Evolutionary conservation across 768 basidiomycete genomes (phyloP).

Genomic region (Lentinus tigrinus): DNA sequence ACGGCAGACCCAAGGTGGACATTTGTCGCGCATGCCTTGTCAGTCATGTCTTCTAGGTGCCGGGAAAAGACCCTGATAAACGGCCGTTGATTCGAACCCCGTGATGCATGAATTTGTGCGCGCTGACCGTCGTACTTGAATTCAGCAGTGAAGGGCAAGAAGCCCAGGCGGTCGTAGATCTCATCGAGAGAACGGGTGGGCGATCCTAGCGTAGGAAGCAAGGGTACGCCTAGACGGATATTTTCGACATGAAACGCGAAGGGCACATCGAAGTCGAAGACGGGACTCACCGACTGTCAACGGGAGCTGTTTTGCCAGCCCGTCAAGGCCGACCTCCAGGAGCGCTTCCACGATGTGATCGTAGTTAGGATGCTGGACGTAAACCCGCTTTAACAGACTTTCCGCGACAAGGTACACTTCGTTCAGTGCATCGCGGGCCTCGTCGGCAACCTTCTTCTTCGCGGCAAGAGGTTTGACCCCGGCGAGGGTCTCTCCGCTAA

Average conservation of each 20-base stretch:
- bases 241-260: constrained; percentile 6
- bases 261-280: neutral
- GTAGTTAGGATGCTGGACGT: constrained; percentile 77
- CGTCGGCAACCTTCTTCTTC: constrained; percentile 33
- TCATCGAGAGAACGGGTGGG: constrained; percentile 83
- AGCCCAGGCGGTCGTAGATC: constrained; percentile 70
- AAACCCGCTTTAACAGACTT: constrained; percentile 65
- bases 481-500: constrained; percentile 31
- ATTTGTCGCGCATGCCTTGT: constrained; percentile 51
- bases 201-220: constrained; percentile 85
- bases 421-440: constrained; percentile 35
- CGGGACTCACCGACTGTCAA: constrained; percentile 59
- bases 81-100: constrained; percentile 28
- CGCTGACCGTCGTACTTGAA: constrained; percentile 91
- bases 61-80: constrained; percentile 77
- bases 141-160: constrained; percentile 76
- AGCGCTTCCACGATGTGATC: constrained; percentile 65
- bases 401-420: constrained; percentile 57
- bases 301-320: constrained; percentile 57
- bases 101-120: constrained; percentile 71
- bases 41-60: constrained; percentile 90
- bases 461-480: constrained; percentile 24
- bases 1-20: neutral
- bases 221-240: constrained; percentile 61
- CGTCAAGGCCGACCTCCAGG: constrained; percentile 58